Base-by-base conservation (phyloP, 257 asterid genomes). In the Ehretia macrophylla region DNA sequence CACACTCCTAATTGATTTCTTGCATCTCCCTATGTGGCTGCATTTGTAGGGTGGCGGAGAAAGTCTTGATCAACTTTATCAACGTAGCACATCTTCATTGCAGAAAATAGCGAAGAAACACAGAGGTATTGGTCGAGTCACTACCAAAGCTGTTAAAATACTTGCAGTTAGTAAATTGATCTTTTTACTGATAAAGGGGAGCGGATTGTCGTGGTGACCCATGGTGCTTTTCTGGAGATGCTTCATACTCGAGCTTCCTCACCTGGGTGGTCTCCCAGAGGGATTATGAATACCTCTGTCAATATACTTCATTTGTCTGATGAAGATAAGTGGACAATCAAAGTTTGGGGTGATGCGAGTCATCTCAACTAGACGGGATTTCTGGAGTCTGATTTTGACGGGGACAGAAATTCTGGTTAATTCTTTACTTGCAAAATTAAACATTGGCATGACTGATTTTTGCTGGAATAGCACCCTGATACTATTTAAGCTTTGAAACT, bases 181-280 rank as follows among this genome's bases (percentile, higher is more conserved):
- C 6, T 27, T 27, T 27, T 27, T 6, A 27, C 35, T 27, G 35
- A 6, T 27, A 27, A 3, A 27, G 98, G 98, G 6, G 85, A 92
- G 80, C 88, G 88, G 70, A 79, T 88, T 23, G 95, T 83, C 8
- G 87, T 84, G 66, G 97, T 92, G 27, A 79, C 87, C 21, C 99
- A 92, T 21, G 97, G 96, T 16, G 99, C 90, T 21, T 77, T 86
- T 51, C 86, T 88, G 27, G 68, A 88, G 61, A 83, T 91, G 58
- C 85, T 92, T 67, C 82, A 70, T 44, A 74, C 75, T 50, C 75
- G 81, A 68, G 99, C 83, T 68, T 74, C 84, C 50, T 79, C 90
- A 21, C 73, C 68, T 39, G 70, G 79, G 40, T 68, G 77, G 53
- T 42, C 75, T 21, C 27, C 58, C 8, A 78, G 85, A 58, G 84